phyloP scores from a whole-genome alignment of 2,329 filamentous ascomycete species.

The Didymella pomorum region DNA sequence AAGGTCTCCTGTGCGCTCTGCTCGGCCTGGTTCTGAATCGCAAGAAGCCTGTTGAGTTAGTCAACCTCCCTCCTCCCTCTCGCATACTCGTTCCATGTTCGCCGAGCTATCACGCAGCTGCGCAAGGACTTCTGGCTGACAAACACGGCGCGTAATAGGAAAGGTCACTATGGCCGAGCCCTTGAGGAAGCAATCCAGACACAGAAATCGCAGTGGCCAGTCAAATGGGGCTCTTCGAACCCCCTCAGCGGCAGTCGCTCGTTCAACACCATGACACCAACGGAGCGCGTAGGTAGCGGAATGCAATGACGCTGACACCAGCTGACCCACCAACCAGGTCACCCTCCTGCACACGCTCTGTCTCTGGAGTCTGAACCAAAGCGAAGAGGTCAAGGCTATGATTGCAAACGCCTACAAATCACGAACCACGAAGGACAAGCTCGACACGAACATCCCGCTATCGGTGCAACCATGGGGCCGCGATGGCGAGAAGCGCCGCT shows the following conservation, averaged over 20 bases:
- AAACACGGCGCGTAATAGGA: conserved; percentile 61
- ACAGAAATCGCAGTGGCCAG: conserved; percentile 88
- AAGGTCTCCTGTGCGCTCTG: conserved; percentile 88
- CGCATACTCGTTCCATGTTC: conserved; percentile 28
- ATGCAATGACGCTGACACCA: conserved; percentile 1
- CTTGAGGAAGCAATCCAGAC: conserved; percentile 90
- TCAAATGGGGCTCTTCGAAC: conserved; percentile 81
- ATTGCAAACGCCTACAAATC: conserved; percentile 73
- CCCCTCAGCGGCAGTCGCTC: conserved; percentile 81
- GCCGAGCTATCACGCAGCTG: conserved; percentile 22
- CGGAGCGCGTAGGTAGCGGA: conserved; percentile 72
- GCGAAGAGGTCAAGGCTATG: conserved; percentile 79
- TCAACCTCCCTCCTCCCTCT: conserved; percentile 37
- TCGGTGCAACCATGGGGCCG: conserved; percentile 91
- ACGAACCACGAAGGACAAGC: conserved; percentile 84
- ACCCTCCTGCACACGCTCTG: conserved; percentile 82
- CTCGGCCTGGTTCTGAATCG: conserved; percentile 89
- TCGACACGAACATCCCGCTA: conserved; percentile 81
- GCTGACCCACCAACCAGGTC: conserved; percentile 64
- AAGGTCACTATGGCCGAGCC: conserved; percentile 90
- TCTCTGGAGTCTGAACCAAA: conserved; percentile 88
- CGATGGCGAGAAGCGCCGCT: conserved; percentile 89
- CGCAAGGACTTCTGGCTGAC: conserved; percentile 41
- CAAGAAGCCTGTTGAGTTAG: conserved; percentile 98
- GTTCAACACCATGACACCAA: conserved; percentile 83